Evolutionary conservation across 345 rosid genomes (phyloP), one percentile per base, ranked within the genome.

Genomic region (Punica granatum): DNA sequence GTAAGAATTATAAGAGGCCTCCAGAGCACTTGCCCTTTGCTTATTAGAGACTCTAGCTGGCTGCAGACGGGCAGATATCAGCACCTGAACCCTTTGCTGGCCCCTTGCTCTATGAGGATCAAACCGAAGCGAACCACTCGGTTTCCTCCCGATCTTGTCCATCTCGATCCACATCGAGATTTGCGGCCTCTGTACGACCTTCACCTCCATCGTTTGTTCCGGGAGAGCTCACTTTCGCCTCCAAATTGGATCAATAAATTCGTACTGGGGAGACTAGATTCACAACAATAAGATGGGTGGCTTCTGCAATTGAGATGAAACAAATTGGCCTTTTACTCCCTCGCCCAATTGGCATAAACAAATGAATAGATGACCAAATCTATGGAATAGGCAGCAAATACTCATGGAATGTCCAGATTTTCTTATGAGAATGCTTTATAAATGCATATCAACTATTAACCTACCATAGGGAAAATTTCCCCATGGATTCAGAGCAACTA

Each of bases 181-280:
- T 11, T 83, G 90, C 60, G 82, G 48, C 69, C 79, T 77, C 67
- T 75, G 84, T 16, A 76, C 75, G 62, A 79, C 70, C 72, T 73
- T 78, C 19, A 85, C 87, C 72, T 91, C 92, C 95, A 90, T 90
- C n/a, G 36, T 65, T 59, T 43, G 12, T 21, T 6, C 26, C 48
- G 12, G 7, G 58, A 41, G 19, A 30, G 48, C 64, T 54, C 23
- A 41, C 42, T 58, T 61, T 60, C 41, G 21, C 25, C 31, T 4
- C 49, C 61, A 30, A 28, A 26, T 23, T 12, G 28, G 58, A 51
- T 51, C 1, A 56, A 26, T 26, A 28, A n/a, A 28, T 10, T 30
- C 34, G 19, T 13, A 30, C 18, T 11, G 33, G 34, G 34, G 33
- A 37, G 34, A 51, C 13, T 26, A 56, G 61, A 56, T 25, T 56